phyloP scores from a whole-genome alignment of 768 basidiomycete species.

The Hygrocybe coccinea region DNA sequence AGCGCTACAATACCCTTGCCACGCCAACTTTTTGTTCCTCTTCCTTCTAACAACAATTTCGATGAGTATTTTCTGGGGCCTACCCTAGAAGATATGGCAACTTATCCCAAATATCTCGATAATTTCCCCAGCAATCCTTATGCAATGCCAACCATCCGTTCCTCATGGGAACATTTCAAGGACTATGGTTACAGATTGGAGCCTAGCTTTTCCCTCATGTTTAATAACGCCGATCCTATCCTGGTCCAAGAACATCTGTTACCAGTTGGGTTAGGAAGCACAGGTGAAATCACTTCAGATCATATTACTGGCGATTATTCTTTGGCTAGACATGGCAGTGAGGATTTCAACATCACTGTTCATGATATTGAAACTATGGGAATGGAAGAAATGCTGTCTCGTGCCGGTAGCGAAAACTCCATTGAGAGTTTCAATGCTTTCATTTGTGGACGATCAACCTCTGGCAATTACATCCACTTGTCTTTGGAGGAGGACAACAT shows the following conservation, averaged over 20 bases:
- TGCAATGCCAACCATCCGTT: background rate
- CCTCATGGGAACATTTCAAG: background rate
- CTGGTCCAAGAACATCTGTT: background rate
- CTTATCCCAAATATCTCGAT: background rate
- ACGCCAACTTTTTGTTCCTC: background rate
- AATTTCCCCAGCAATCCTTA: background rate
- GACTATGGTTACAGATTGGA: no score
- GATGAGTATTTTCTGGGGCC: no score
- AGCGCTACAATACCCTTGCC: conserved; percentile 20
- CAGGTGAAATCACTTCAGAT: background rate
- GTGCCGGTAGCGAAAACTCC: no score
- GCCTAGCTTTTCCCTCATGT: background rate
- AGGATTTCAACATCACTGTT: background rate
- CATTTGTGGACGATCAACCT: background rate
- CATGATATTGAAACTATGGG: background rate
- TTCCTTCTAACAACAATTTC: background rate
- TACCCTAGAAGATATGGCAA: background rate
- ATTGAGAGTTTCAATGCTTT: background rate
- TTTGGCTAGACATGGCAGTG: background rate
- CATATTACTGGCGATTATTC: background rate
- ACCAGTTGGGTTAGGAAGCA: background rate
- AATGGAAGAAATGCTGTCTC: background rate
- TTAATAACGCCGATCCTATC: background rate
- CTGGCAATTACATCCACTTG: background rate
- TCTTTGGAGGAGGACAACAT: background rate